phyloP scores from a whole-genome alignment of 176 grass and related monocot genomes.

The Miscanthus lutarioriparius region DNA sequence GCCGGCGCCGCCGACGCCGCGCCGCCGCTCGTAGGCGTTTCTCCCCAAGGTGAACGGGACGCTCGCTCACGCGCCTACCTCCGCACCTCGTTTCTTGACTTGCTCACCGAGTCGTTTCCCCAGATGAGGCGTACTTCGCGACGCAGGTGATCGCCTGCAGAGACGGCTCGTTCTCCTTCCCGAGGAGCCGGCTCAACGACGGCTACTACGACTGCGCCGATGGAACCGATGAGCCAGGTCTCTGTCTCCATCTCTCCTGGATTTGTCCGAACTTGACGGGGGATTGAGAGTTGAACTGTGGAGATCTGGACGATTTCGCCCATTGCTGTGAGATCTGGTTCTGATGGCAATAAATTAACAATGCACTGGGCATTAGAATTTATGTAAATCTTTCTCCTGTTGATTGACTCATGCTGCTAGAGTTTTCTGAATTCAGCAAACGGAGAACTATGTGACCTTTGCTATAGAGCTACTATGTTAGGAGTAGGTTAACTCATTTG shows the following conservation, averaged over 20 bases:
- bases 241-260: background rate
- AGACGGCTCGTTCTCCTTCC: constrained; percentile 73
- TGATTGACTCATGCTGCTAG: background rate
- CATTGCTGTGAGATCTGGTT: constrained; percentile 20
- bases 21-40: constrained; percentile 58
- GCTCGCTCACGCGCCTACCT: background rate
- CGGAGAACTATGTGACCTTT: background rate
- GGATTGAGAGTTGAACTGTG: background rate
- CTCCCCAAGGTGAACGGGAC: constrained; percentile 41
- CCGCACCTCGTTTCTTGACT: background rate
- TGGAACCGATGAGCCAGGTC: constrained; percentile 88
- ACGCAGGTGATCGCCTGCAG: constrained; percentile 73
- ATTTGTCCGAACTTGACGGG: constrained; percentile 5
- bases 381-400: background rate
- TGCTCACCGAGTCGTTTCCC: constrained; percentile 15
- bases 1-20: constrained; percentile 24
- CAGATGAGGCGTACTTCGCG: constrained; percentile 80
- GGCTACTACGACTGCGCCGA: constrained; percentile 84
- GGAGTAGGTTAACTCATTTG: background rate
- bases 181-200: constrained; percentile 74
- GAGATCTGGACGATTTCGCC: constrained; percentile 37
- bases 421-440: background rate
- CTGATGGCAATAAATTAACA: background rate
- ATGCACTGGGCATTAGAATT: background rate
- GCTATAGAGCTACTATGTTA: background rate